These are phyloP conservation scores for Fusarium denticulatum DNA, from an alignment of 2,329 filamentous ascomycete genomes.

Conservation along the genomic window DNA sequence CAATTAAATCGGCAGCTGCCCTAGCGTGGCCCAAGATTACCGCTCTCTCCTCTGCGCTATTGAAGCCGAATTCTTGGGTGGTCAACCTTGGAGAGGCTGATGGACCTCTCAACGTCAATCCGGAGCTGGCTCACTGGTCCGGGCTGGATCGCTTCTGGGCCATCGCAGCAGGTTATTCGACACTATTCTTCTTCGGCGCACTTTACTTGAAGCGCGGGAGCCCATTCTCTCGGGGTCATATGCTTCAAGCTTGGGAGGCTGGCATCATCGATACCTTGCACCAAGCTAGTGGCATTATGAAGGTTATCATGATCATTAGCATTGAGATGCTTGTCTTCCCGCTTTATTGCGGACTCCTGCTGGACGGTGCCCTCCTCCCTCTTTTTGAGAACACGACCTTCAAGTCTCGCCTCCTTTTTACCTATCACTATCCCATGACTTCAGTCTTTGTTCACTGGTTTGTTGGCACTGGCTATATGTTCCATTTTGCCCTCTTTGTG, in stretches of 20 bases:
- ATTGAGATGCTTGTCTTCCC: slow-evolving; percentile 99
- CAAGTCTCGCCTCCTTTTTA: slow-evolving; percentile 80
- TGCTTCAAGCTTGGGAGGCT: slow-evolving; percentile 75
- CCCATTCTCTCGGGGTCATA: slow-evolving; percentile 69
- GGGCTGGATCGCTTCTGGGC: slow-evolving; percentile 73
- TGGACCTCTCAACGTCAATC: slow-evolving; percentile 56
- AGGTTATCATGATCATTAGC: slow-evolving; percentile 97
- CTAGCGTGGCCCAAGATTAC: slow-evolving; percentile 30
- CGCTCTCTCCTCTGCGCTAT: slow-evolving; percentile 43
- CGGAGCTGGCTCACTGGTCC: slow-evolving; percentile 73
- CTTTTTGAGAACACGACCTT: slow-evolving; percentile 86
- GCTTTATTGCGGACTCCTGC: slow-evolving; percentile 90
- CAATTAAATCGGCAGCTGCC: slow-evolving; percentile 10
- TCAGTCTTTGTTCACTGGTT: slow-evolving; percentile 99
- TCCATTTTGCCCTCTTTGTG: slow-evolving; percentile 98
- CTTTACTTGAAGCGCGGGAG: slow-evolving; percentile 81
- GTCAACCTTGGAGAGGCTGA: slow-evolving; percentile 63
- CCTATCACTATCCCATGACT: slow-evolving; percentile 80
- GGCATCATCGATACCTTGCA: slow-evolving; percentile 83
- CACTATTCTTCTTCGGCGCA: slow-evolving; percentile 77
- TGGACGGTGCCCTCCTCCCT: slow-evolving; percentile 88
- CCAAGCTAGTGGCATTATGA: slow-evolving; percentile 96
- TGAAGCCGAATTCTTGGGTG: slow-evolving; percentile 66
- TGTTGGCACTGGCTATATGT: slow-evolving; percentile 98
- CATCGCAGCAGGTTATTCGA: slow-evolving; percentile 81